Evolutionary conservation across 352 stramenopile genomes (phyloP).

Genomic region (Phytopythium mirpurense): DNA sequence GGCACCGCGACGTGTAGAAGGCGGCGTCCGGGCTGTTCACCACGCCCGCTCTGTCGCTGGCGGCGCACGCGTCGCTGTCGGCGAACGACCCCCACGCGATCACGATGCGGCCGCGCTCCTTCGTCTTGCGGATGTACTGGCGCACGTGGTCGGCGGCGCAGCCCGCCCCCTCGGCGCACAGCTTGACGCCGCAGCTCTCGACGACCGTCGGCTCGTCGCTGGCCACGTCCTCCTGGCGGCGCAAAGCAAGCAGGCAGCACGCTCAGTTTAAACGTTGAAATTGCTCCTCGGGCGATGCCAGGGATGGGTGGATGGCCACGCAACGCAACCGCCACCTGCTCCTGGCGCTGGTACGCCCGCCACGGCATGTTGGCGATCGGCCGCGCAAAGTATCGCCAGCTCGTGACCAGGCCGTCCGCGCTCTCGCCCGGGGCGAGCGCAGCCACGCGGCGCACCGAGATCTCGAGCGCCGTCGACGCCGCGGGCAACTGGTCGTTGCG

Average conservation of each 20-base stretch:
- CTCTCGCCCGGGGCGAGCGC: not conserved
- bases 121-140: conserved; percentile 29
- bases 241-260: not conserved
- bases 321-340: too few relatives aligned
- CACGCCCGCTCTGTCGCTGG: too few relatives aligned
- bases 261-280: not conserved
- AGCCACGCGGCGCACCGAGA: conserved; percentile 1
- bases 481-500: too few relatives aligned
- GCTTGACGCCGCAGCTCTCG: conserved; percentile 30
- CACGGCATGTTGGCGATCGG: conserved; percentile 14
- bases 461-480: not conserved
- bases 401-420: conserved; percentile 5
- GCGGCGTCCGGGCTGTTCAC: not conserved
- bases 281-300: not conserved
- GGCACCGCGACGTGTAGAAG: conserved; percentile 2
- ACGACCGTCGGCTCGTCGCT: conserved; percentile 27
- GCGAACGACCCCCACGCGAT: conserved; percentile 34
- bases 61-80: conserved; percentile 7
- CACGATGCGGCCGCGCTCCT: conserved; percentile 30
- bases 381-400: conserved; percentile 20
- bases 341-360: conserved; percentile 12
- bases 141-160: conserved; percentile 18
- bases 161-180: conserved; percentile 18
- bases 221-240: not conserved
- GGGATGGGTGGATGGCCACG: too few relatives aligned